Evolutionary conservation across 768 basidiomycete genomes (phyloP).

Genomic region (Gloeopeniophorella convolvens): DNA sequence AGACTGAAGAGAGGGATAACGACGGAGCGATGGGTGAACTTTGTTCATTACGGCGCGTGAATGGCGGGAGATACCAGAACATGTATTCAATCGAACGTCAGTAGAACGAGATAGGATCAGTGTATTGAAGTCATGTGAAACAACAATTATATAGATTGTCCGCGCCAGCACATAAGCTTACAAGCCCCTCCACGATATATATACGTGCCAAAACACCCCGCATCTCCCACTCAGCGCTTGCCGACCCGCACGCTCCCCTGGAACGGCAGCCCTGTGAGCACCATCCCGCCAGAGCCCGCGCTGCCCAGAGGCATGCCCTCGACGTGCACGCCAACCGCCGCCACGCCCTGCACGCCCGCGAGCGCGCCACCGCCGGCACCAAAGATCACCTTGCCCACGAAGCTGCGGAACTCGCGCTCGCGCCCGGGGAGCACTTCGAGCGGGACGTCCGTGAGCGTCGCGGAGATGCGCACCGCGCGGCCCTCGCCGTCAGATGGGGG

Average conservation of each 20-base stretch:
- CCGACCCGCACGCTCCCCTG: constrained; percentile 13
- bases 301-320: constrained; percentile 8
- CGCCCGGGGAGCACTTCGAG: constrained; percentile 73
- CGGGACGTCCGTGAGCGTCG: constrained; percentile 66
- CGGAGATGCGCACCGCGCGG: constrained; percentile 50
- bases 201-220: too few species aligned
- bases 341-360: constrained; percentile 17
- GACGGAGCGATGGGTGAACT: too few species aligned
- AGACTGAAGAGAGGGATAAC: too few species aligned
- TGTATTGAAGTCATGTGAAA: too few species aligned
- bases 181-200: too few species aligned
- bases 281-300: background rate
- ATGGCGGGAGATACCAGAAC: too few species aligned
- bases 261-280: constrained; percentile 17
- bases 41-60: too few species aligned
- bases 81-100: too few species aligned
- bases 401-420: constrained; percentile 66
- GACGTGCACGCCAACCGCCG: constrained; percentile 12
- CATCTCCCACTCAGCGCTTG: constrained; percentile 3
- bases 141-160: too few species aligned
- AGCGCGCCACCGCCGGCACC: constrained; percentile 6
- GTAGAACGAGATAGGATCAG: too few species aligned
- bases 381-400: constrained; percentile 61
- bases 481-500: constrained; percentile 40
- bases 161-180: too few species aligned